A percentile compares a stretch with the other conserved stretches of the same genome.
phyloP scores from a whole-genome alignment of 768 basidiomycete genomes.

The Pulveroboletus sp. region DNA sequence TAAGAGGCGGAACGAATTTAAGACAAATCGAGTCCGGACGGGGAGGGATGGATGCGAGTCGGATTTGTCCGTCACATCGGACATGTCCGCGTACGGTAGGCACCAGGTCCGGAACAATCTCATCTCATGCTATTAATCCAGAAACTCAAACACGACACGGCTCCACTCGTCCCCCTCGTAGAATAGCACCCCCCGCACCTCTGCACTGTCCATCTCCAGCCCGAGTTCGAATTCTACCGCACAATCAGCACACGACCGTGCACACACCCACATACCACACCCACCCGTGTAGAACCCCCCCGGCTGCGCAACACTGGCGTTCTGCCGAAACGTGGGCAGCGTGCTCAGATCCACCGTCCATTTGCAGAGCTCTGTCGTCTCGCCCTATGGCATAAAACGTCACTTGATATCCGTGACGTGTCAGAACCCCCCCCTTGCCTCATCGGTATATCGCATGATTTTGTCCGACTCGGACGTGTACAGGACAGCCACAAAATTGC shows the following conservation, averaged over 20 bases:
- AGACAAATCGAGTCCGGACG: conserved; percentile 17
- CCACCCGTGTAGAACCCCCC: conserved; percentile 79
- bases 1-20: neutral
- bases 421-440: conserved; percentile 39
- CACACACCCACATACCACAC: conserved; percentile 15
- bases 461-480: conserved; percentile 76
- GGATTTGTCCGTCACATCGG: conserved; percentile 4
- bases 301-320: conserved; percentile 52
- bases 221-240: conserved; percentile 77
- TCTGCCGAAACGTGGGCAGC: conserved; percentile 75
- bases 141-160: conserved; percentile 61
- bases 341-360: conserved; percentile 85
- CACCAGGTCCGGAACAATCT: conserved; percentile 4
- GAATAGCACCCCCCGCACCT: conserved; percentile 78
- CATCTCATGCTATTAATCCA: conserved; percentile 26
- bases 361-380: conserved; percentile 71
- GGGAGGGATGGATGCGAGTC: conserved; percentile 17
- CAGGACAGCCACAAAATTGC: conserved; percentile 76
- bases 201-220: conserved; percentile 80
- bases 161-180: conserved; percentile 81
- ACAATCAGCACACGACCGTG: neutral
- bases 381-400: conserved; percentile 45
- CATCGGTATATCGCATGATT: conserved; percentile 82
- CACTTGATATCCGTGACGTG: conserved; percentile 15
- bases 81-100: conserved; percentile 1